Evolutionary conservation across 2,329 filamentous ascomycete genomes (phyloP).

Genomic region (Hymenoscyphus repandus): DNA sequence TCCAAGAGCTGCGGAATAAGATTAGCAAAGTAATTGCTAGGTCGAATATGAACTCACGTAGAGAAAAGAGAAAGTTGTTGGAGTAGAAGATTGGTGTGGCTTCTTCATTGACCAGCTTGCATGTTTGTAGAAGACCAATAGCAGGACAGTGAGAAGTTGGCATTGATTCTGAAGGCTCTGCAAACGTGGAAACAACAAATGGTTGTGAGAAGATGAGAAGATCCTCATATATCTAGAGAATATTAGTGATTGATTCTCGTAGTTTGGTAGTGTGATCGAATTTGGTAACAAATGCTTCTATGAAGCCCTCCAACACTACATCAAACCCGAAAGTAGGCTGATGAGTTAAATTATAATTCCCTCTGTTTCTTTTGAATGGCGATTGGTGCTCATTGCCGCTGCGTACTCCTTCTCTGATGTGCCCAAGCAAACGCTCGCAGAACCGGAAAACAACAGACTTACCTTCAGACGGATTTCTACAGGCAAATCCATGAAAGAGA

Average conservation of each 20-base stretch:
- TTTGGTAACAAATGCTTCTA: neutral
- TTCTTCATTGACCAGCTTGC: slow-evolving; percentile 30
- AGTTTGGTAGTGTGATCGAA: neutral
- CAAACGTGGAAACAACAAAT: slow-evolving; percentile 8
- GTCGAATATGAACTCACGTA: slow-evolving; percentile 13
- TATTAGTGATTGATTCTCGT: neutral
- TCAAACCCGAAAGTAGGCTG: no score
- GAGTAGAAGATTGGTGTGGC: slow-evolving; percentile 29
- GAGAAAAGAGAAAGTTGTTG: slow-evolving; percentile 26
- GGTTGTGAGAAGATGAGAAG: slow-evolving; percentile 18
- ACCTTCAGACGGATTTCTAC: slow-evolving; percentile 30
- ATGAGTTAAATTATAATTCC: no score
- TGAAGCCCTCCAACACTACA: no score
- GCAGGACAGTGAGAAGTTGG: slow-evolving; percentile 15
- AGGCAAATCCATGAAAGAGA: slow-evolving; percentile 28
- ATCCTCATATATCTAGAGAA: slow-evolving; percentile 14
- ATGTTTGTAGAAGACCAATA: slow-evolving; percentile 29
- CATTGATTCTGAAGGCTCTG: neutral
- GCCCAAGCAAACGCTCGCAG: neutral
- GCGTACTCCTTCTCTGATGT: neutral
- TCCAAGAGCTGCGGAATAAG: neutral
- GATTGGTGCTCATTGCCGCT: neutral
- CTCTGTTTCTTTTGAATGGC: neutral
- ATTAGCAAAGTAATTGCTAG: neutral
- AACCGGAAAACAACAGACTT: slow-evolving; percentile 6